Percentiles rank a stretch among this genome's conserved stretches.
Evolutionary conservation across 2,329 filamentous ascomycete species (phyloP).

Genomic region (Cadophora sp.): DNA sequence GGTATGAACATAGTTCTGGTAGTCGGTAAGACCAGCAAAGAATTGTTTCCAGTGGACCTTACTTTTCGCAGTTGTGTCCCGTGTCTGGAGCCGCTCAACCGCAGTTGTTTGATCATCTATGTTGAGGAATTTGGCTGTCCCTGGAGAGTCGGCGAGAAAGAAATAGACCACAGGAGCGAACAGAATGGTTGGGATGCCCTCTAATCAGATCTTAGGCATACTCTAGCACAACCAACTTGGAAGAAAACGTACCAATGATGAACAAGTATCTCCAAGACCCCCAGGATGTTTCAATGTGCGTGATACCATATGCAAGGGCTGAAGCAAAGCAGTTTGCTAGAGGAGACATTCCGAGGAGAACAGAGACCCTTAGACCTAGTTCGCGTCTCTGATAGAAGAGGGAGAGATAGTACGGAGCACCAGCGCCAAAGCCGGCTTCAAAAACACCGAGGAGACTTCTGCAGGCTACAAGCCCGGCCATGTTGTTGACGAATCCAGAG

Average conservation of each 20-base stretch:
- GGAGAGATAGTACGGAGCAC: constrained; percentile 44
- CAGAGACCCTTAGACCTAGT: constrained; percentile 41
- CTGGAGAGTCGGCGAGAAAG: constrained; percentile 44
- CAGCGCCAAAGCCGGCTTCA: constrained; percentile 42
- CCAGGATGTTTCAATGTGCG: constrained; percentile 38
- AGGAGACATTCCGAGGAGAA: constrained; percentile 43
- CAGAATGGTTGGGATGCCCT: constrained; percentile 43
- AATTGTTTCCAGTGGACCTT: constrained; percentile 46
- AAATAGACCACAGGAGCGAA: constrained; percentile 43
- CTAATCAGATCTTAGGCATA: constrained; percentile 15
- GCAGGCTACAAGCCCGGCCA: constrained; percentile 24
- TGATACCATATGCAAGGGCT: constrained; percentile 46
- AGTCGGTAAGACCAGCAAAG: constrained; percentile 39
- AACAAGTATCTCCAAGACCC: constrained; percentile 45
- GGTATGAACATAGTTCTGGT: constrained; percentile 26
- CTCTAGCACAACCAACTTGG: not conserved
- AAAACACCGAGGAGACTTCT: constrained; percentile 41
- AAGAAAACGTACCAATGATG: constrained; percentile 39
- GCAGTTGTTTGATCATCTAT: constrained; percentile 4
- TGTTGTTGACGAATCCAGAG: constrained; percentile 22
- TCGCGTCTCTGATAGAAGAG: constrained; percentile 46
- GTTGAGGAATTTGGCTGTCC: constrained; percentile 25
- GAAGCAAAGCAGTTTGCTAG: constrained; percentile 46
- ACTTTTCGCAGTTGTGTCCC: constrained; percentile 5
- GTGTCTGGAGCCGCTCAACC: constrained; percentile 2